Conservation (phyloP, 164 flowering plant genomes). For the Umbilicus rupestris region DNA sequence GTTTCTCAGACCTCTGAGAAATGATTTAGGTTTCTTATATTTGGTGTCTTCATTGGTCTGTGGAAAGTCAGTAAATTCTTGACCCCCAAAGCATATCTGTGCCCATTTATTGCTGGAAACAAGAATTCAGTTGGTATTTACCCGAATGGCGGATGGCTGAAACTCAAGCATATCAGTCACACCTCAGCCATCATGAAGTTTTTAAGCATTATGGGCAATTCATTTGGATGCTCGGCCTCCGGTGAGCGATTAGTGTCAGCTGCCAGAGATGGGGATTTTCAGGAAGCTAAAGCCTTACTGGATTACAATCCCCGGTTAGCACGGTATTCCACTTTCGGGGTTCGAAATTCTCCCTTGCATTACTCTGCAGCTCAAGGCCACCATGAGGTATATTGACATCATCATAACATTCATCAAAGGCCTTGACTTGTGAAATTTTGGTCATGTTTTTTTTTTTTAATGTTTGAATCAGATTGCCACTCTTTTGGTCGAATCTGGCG, state of each 20-base stretch:
- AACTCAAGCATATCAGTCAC: background rate
- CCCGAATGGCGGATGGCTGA: background rate
- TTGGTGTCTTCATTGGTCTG: constrained; percentile 9
- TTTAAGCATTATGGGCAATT: constrained; percentile 62
- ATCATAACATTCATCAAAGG: too few relatives aligned
- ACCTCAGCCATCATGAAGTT: constrained; percentile 36
- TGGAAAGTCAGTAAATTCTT: constrained; percentile 18
- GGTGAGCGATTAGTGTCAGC: constrained; percentile 95
- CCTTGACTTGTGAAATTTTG: background rate
- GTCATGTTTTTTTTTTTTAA: too few relatives aligned
- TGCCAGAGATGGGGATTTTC: constrained; percentile 93
- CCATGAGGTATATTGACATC: constrained; percentile 63
- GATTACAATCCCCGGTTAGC: constrained; percentile 87
- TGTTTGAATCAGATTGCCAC: constrained; percentile 56
- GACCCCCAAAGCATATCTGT: constrained; percentile 4
- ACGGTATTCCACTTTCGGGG: constrained; percentile 85
- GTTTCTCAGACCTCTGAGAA: background rate
- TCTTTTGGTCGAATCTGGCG: constrained; percentile 78
- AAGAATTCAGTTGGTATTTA: background rate
- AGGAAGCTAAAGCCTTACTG: constrained; percentile 86
- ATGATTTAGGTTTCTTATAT: constrained; percentile 6
- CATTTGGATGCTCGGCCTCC: constrained; percentile 95
- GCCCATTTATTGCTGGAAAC: constrained; percentile 9
- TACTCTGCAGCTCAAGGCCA: constrained; percentile 95
- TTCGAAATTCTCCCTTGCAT: constrained; percentile 92